These are phyloP conservation scores for Polytrichum formosum DNA, from an alignment of 225 moss, liverwort and hornwort species.

Conservation along the genomic window DNA sequence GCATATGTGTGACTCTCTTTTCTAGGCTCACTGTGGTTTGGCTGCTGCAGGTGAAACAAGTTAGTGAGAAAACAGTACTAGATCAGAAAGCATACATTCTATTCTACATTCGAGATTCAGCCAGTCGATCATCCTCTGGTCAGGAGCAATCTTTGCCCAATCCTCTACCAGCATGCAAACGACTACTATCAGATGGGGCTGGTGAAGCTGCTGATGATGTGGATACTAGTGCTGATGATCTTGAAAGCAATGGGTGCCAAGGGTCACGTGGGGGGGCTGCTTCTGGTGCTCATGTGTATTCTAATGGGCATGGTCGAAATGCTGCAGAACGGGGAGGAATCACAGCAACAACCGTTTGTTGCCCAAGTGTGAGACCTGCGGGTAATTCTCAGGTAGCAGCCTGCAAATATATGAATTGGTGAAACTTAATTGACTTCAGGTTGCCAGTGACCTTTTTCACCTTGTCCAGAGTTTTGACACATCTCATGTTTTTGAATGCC, in stretches of 20 bases:
- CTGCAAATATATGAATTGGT: constrained; percentile 22
- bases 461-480: background rate
- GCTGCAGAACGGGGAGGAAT: constrained; percentile 4
- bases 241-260: constrained; percentile 33
- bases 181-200: constrained; percentile 55
- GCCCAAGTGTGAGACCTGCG: constrained; percentile 48
- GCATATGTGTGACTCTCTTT: no score
- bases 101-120: constrained; percentile 59
- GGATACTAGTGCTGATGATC: constrained; percentile 38
- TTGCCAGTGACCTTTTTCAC: background rate
- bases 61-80: constrained; percentile 61
- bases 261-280: constrained; percentile 13
- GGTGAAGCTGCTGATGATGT: constrained; percentile 52
- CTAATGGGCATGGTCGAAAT: constrained; percentile 8
- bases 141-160: constrained; percentile 33
- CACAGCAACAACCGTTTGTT: constrained; percentile 10
- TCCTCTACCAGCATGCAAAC: constrained; percentile 45
- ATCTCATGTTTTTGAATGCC: no score
- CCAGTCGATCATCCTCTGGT: constrained; percentile 9
- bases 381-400: constrained; percentile 68
- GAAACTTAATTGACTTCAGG: constrained; percentile 10
- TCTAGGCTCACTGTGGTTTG: background rate
- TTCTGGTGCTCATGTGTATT: constrained; percentile 4
- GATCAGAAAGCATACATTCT: constrained; percentile 85
- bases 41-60: constrained; percentile 57